Base-by-base conservation (phyloP, 106 monocot species). In the Gastrodia elata region DNA sequence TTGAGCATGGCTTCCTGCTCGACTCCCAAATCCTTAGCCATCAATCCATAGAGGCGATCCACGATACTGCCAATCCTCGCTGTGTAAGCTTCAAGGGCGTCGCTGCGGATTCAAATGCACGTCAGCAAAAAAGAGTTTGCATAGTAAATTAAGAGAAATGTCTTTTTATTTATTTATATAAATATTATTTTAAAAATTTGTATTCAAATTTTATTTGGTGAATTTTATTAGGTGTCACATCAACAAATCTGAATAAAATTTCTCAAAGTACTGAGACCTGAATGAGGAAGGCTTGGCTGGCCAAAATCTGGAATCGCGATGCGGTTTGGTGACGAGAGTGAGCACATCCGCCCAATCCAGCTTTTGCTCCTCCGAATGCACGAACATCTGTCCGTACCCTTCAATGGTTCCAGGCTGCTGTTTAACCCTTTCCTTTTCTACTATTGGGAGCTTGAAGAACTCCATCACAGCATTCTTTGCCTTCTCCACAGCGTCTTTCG, bases 271-370 rank as follows among this genome's bases (percentile, higher is more conserved):
- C n/a, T n/a, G 61, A 22, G n/a, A 72, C 73, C 73, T 56, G 73
- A 73, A 73, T 7, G 73, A 2, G 38, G 37, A 32, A n/a, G 73
- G 58, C 36, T 56, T 56, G 52, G 58, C 38, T 4, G 73, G 73
- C 73, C 73, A 73, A 57, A 73, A 73, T 58, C 73, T 73, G 37
- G 39, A 58, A 3, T 73, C 10, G 25, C 52, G 52, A 33, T 3
- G 13, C 22, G 73, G 73, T 8, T 4, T n/a, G 46, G 38, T 55
- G 8, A 22, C 10, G 8, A 73, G 55, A 24, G 25, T 20, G 1
- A 73, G 56, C 58, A 59, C 26, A 22, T 73, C 73, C 10, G 32
- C 73, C 73, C 73, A 73, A 57, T 73, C 73, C 20, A 59, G 22
- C 34, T 58, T 73, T 10, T 55, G 55, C 34, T 73, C 38, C 58